phyloP scores from a whole-genome alignment of 2,329 filamentous ascomycete species.

The Calonectria hawksworthii region DNA sequence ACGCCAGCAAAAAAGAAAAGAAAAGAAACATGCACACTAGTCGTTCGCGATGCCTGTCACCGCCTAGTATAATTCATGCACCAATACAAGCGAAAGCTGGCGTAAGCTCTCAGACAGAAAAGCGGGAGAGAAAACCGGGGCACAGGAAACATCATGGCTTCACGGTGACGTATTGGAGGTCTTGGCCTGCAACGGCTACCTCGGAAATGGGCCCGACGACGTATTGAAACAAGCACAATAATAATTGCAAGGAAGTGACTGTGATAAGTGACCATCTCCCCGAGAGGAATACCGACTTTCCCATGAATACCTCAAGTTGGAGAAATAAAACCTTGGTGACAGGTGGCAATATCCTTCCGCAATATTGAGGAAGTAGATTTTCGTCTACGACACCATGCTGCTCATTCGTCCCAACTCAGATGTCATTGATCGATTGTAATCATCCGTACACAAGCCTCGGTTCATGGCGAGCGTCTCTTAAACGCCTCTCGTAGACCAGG shows the following conservation, averaged over 20 bases:
- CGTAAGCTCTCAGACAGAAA: not conserved
- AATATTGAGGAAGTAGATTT: not conserved
- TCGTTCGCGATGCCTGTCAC: not conserved
- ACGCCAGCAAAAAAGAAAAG: not conserved
- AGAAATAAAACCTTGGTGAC: not conserved
- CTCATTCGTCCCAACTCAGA: not conserved
- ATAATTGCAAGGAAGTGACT: not conserved
- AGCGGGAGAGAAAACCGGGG: not conserved
- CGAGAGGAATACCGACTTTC: not conserved
- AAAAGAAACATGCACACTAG: no score
- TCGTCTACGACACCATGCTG: not conserved
- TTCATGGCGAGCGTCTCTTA: not conserved
- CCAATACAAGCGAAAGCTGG: not conserved
- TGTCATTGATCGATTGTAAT: not conserved
- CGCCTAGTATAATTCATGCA: not conserved
- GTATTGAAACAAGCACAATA: not conserved
- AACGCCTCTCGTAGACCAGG: conserved; percentile 8
- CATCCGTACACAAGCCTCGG: not conserved
- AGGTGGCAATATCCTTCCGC: not conserved
- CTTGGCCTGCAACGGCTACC: not conserved
- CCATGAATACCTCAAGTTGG: not conserved
- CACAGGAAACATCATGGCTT: not conserved
- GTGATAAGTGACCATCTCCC: not conserved
- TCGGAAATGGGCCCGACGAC: not conserved
- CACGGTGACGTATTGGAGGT: not conserved